Conservation (phyloP, 768 basidiomycete genomes). For the Lactarius vividus region DNA sequence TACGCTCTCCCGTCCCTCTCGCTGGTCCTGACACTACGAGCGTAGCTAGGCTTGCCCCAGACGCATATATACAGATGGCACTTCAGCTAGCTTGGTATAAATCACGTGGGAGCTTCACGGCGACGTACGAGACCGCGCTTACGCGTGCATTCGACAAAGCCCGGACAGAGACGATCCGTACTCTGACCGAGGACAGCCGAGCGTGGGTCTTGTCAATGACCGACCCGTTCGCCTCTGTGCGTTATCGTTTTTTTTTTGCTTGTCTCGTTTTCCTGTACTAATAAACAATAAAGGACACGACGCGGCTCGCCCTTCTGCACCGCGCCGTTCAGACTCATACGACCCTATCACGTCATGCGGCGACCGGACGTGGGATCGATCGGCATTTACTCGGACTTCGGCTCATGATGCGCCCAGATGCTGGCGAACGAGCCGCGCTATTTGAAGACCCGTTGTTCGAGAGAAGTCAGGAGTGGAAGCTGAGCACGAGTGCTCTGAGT, state of each 20-base stretch:
- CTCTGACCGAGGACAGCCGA: slow-evolving; percentile 68
- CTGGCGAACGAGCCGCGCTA: slow-evolving; percentile 56
- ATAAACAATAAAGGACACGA: slow-evolving; percentile 28
- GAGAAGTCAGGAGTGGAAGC: slow-evolving; percentile 77
- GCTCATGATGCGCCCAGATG: slow-evolving; percentile 53
- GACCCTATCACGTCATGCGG: slow-evolving; percentile 69
- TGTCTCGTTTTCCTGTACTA: not conserved
- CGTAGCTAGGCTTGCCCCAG: slow-evolving; percentile 58
- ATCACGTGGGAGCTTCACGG: slow-evolving; percentile 71
- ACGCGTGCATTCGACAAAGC: slow-evolving; percentile 85
- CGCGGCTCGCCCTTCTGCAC: slow-evolving; percentile 50
- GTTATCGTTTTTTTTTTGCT: slow-evolving; percentile 27
- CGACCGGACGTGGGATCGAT: slow-evolving; percentile 82
- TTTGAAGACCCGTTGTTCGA: slow-evolving; percentile 78
- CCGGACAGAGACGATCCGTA: slow-evolving; percentile 86
- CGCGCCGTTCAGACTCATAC: slow-evolving; percentile 71
- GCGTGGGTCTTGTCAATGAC: slow-evolving; percentile 76
- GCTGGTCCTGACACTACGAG: not conserved
- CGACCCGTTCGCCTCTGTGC: slow-evolving; percentile 49
- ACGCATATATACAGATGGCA: slow-evolving; percentile 89
- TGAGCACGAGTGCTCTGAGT: slow-evolving; percentile 88
- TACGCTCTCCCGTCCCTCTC: not conserved
- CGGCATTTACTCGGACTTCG: slow-evolving; percentile 86
- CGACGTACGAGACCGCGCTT: slow-evolving; percentile 90
- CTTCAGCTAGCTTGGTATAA: slow-evolving; percentile 90